A percentile compares a stretch with the other conserved stretches of the same genome.
These are phyloP conservation scores for Rubus parviflorus DNA, from an alignment of 306 rosid species.

Conservation along the genomic window DNA sequence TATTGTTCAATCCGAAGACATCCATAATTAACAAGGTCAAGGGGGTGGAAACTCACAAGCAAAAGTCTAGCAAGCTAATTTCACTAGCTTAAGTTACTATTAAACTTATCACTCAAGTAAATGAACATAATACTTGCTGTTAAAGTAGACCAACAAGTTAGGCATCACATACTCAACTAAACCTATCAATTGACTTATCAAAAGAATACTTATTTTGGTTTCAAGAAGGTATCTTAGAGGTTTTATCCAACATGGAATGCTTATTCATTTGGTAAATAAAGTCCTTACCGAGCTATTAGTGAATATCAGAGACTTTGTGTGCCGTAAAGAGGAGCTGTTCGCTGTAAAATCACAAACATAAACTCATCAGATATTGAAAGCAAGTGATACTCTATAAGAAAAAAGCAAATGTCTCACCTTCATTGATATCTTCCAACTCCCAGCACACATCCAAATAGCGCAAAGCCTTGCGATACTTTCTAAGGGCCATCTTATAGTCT, in stretches of 20 bases:
- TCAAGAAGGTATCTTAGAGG: constrained; percentile 9
- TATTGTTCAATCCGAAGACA: not conserved
- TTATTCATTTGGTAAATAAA: not conserved
- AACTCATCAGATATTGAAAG: not conserved
- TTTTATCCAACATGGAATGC: not conserved
- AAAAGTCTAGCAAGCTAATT: not conserved
- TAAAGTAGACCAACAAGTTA: not conserved
- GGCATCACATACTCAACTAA: not conserved
- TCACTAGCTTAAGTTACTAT: not conserved
- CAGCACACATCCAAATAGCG: constrained; percentile 76
- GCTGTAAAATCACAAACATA: constrained; percentile 41
- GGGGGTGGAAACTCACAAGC: not conserved
- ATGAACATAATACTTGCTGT: not conserved
- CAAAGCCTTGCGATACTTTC: constrained; percentile 72
- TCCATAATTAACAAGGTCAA: not conserved
- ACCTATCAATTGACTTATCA: not conserved
- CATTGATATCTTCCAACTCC: constrained; percentile 76
- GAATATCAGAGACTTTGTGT: constrained; percentile 75
- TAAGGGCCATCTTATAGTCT: constrained; percentile 72
- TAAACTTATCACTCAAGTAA: not conserved
- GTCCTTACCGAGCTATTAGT: constrained; percentile 79
- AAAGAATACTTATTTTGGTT: not conserved
- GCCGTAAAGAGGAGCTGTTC: constrained; percentile 57
- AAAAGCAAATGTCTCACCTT: constrained; percentile 35
- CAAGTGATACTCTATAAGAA: constrained; percentile 11